Evolutionary conservation across 257 asterid species (phyloP), one percentile per base, ranked within the genome.

Genomic region (Buddleja alternifolia): DNA sequence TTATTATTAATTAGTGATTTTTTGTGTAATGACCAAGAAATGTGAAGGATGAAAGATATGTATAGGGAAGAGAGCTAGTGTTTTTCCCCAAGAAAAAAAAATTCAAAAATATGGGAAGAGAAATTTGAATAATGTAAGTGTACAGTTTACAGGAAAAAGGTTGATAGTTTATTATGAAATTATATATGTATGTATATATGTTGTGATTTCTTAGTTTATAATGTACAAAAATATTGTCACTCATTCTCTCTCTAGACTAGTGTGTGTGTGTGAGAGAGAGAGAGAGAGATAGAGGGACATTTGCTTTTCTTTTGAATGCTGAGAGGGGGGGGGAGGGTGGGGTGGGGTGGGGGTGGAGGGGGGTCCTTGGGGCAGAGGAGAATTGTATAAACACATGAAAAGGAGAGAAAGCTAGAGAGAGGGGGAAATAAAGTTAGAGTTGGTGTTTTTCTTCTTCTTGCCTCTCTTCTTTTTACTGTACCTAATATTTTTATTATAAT

Each of bases 381-480:
- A 47, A 76, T 55, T 70, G 56, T 71, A 21, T 56, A 48, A 58
- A 32, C 48, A 60, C 92, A 81, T 88, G 37, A 88, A 91, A 91
- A 91, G 96, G 34, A 79, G 96, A 86, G 95, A 88, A 87, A 91
- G 89, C 71, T n/a, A n/a, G n/a, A n/a, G n/a, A n/a, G n/a, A n/a
- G 39, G 75, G 40, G 84, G 50, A 2, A 36, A 71, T 67, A 79
- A 81, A 77, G 89, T 75, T 55, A 84, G 10, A 73, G 48, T n/a
- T 85, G 79, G 69, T 75, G 79, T 78, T 77, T 78, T 82, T 64
- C 78, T 82, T 64, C 66, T 77, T 80, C 48, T 72, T 44, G 63
- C 55, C 42, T 63, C 67, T 12, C 16, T 23, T 56, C 19, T 60
- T 73, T 69, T 36, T 5, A 79, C 72, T 67, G 76, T 75, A 54